Percentiles rank a stretch among this genome's conserved stretches.
Conservation (phyloP, 257 asterid genomes). For the Jasminum sambac region DNA sequence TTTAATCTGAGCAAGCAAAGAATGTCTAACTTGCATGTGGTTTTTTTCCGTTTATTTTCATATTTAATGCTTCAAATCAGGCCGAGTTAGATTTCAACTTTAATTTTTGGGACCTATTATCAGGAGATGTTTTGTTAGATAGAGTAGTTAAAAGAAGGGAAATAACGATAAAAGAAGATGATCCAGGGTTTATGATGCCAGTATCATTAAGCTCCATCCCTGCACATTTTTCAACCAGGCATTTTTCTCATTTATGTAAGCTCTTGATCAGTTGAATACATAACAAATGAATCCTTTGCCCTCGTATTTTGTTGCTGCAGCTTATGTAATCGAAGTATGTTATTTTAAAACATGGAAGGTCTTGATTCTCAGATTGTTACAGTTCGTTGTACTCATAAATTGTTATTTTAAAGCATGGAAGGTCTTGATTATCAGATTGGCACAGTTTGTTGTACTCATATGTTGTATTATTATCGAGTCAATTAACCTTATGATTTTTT, state of each 20-base stretch:
- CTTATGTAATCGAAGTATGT: slow-evolving; percentile 11
- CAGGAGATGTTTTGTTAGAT: background rate
- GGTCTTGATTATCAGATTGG: too few relatives aligned
- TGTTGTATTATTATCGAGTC: slow-evolving; percentile 1
- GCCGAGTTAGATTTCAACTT: background rate
- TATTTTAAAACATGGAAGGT: background rate
- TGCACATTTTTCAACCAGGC: background rate
- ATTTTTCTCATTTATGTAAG: background rate
- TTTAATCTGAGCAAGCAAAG: background rate
- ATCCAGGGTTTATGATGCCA: background rate
- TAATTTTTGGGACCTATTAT: background rate
- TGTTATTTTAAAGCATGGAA: too few relatives aligned
- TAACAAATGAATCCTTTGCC: background rate
- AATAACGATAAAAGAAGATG: background rate
- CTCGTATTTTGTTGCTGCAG: background rate
- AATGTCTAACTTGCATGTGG: background rate
- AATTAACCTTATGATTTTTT: background rate
- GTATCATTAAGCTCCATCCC: background rate
- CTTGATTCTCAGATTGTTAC: slow-evolving; percentile 5
- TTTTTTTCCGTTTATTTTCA: background rate
- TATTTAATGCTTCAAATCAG: background rate
- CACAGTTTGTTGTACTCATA: too few relatives aligned
- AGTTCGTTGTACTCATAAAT: slow-evolving; percentile 2
- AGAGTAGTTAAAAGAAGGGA: background rate
- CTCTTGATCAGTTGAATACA: background rate